Evolutionary conservation across 2,329 filamentous ascomycete species (phyloP), one percentile per base, ranked within the genome.

Genomic region (Pseudogymnoascus sp.): DNA sequence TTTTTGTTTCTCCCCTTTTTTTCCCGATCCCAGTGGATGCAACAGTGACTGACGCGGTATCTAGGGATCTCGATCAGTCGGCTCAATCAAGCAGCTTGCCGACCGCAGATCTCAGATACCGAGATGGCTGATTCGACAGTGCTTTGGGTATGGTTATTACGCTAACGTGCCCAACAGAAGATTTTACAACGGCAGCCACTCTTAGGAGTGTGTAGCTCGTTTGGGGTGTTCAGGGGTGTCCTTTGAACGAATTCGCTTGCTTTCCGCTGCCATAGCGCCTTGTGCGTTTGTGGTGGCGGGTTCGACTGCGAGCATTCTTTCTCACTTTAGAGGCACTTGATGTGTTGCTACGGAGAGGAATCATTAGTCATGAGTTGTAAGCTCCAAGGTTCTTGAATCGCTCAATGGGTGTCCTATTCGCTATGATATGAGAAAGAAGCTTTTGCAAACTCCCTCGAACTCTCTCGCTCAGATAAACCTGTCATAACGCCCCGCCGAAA

Each of bases 231-330:
- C 44, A 50, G 24, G 33, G 59, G 19, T 61, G 26, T 61, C 26
- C 59, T 61, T 38, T 61, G 38, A 61, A 26, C 59, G 59, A 61
- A 42, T 40, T 42, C 21, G 59, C 59, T 61, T 61, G 59, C 59
- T 61, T 61, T 61, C 33, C 35, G 21, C n/a, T 61, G 59, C 35
- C 24, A 26, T 40, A 10, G 59, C 59, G 59, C 33, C 35, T 42
- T 61, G 50, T 56, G 50, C 50, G 50, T 56, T 56, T 56, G 11
- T 56, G 26, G 50, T 35, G 50, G 50, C 11, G 50, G 50, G 29
- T 56, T 33, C 50, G 29, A 56, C 50, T 33, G 26, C 50, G 50
- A 56, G 50, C 50, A 56, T 56, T 61, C 59, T 61, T 61, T 61
- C 59, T 61, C 59, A 61, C 59, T 61, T n/a, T 40, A 42, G 59